Evolutionary conservation across 179 eudicot genomes (phyloP).

Genomic region (Sideroxylon spinosum): DNA sequence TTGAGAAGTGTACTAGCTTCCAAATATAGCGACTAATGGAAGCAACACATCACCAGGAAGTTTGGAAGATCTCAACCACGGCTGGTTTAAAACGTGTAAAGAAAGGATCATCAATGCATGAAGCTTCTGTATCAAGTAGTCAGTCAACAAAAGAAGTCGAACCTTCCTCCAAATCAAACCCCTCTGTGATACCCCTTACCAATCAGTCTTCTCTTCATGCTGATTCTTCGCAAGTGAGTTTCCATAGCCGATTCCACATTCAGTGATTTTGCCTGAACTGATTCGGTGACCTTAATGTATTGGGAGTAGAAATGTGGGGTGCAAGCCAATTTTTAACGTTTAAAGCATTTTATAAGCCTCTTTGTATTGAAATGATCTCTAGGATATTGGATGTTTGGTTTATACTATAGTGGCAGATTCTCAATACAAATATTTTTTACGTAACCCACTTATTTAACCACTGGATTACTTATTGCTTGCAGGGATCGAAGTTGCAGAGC

Average conservation of each 20-base stretch:
- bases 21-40: not conserved
- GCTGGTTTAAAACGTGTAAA: slow-evolving; percentile 82
- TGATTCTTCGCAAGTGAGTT: slow-evolving; percentile 68
- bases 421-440: too few species aligned
- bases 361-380: slow-evolving; percentile 2
- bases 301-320: not conserved
- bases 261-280: not conserved
- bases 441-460: not conserved
- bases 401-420: too few species aligned
- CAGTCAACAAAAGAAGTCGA: slow-evolving; percentile 54
- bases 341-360: not conserved
- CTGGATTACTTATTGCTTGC: slow-evolving; percentile 16
- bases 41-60: slow-evolving; percentile 47
- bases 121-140: slow-evolving; percentile 51
- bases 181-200: slow-evolving; percentile 36
- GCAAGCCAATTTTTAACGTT: not conserved
- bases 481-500: slow-evolving; percentile 59
- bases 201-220: slow-evolving; percentile 31
- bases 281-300: not conserved
- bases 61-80: slow-evolving; percentile 96
- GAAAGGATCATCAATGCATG: slow-evolving; percentile 52
- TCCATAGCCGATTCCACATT: not conserved
- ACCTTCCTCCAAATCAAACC: slow-evolving; percentile 57
- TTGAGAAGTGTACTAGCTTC: slow-evolving; percentile 4
- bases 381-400: not conserved